These are phyloP conservation scores for Vararia minispora DNA, from an alignment of 768 basidiomycete genomes.

Conservation along the genomic window DNA sequence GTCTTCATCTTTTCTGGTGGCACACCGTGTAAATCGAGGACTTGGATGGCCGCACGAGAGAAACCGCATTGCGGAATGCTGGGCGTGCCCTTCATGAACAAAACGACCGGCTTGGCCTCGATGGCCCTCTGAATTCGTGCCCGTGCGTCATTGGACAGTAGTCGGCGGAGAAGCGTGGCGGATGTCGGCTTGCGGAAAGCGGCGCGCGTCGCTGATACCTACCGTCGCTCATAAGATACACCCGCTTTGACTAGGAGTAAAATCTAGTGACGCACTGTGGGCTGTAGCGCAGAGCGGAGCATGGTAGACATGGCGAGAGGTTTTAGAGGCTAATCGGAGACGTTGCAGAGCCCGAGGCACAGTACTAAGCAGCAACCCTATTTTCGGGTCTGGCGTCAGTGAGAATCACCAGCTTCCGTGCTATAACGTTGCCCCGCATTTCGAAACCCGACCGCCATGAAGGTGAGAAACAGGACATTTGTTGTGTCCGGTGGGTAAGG, in stretches of 20 bases:
- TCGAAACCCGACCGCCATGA: constrained; percentile 24
- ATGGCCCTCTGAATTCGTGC: constrained; percentile 65
- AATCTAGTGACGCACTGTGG: constrained; percentile 26
- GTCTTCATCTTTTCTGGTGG: constrained; percentile 73
- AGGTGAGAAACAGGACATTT: constrained; percentile 40
- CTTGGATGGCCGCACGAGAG: constrained; percentile 87
- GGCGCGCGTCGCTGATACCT: no score
- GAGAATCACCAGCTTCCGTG: no score
- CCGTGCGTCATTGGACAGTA: constrained; percentile 52
- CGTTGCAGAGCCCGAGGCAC: no score
- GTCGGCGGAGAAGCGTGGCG: constrained; percentile 27
- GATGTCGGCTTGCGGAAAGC: constrained; percentile 11
- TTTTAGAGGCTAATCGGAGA: no score
- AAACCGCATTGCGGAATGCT: constrained; percentile 86
- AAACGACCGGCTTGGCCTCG: constrained; percentile 64
- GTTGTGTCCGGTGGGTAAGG: constrained; percentile 48
- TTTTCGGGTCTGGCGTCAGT: no score
- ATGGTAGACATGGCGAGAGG: constrained; percentile 21
- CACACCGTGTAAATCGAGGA: constrained; percentile 78
- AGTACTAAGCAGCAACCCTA: no score
- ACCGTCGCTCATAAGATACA: not conserved
- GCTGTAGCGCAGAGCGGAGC: constrained; percentile 35
- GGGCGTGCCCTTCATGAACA: constrained; percentile 98
- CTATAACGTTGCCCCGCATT: no score
- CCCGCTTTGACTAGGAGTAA: not conserved